phyloP scores from a whole-genome alignment of 495 filamentous ascomycete genomes.

The Ramalina intermedia region DNA sequence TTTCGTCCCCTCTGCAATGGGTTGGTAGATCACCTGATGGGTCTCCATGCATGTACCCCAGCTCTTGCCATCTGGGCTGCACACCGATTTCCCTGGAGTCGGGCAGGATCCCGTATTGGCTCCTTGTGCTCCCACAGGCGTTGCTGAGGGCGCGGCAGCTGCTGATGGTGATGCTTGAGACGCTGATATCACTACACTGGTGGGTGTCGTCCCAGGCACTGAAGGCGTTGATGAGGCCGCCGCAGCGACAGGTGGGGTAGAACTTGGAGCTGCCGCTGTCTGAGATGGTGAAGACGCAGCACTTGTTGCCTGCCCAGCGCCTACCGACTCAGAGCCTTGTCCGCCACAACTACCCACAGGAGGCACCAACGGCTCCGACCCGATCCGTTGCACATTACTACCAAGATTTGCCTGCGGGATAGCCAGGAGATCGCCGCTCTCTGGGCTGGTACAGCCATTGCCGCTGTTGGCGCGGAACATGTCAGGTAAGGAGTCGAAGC shows the following conservation, averaged over 20 bases:
- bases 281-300: conserved; percentile 19
- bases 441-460: conserved; percentile 18
- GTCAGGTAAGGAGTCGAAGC: conserved; percentile 46
- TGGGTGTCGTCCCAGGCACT: not conserved
- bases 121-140: not conserved
- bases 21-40: conserved; percentile 25
- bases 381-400: not conserved
- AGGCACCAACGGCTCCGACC: conserved; percentile 5
- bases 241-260: not conserved
- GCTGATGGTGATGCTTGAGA: conserved; percentile 1
- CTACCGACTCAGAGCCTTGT: not conserved
- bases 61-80: conserved; percentile 23
- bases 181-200: too few relatives aligned
- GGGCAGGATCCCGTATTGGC: conserved; percentile 12
- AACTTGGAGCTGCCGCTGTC: conserved; percentile 15
- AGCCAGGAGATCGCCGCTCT: conserved; percentile 2
- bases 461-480: conserved; percentile 72
- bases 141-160: conserved; percentile 2
- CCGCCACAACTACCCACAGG: conserved; percentile 7
- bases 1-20: conserved; percentile 25
- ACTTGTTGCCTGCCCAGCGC: too few relatives aligned
- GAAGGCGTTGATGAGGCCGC: not conserved
- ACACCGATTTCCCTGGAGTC: conserved; percentile 22
- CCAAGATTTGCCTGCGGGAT: not conserved
- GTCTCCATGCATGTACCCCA: conserved; percentile 27